Base-by-base conservation (phyloP, 768 basidiomycete genomes). In the Steccherinum ochraceum region DNA sequence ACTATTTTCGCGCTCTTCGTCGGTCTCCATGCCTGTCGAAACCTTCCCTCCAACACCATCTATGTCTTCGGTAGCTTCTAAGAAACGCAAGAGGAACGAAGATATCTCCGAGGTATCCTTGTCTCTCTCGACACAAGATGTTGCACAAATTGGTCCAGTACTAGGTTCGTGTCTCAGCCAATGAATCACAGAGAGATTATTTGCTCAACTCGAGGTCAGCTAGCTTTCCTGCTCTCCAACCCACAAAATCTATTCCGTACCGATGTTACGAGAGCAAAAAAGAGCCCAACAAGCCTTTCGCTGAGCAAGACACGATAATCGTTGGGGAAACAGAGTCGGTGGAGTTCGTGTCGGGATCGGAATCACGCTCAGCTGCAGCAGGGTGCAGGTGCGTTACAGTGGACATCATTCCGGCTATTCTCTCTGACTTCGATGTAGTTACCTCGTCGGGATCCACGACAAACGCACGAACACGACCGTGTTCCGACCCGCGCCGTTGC, bases 261-360 rank as follows among this genome's bases (percentile, higher is more conserved):
- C 68, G 72, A 54, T 77, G 79, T 58, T 90, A 85, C 64, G 64
- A 70, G 10, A 69, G 61, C 41, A 80, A 77, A 35, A 35, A 35
- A 16, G 30, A 35, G 30, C 30, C 30, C 7, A 35, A 64, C 26
- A 60, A 55, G 5, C 69, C 62, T 1, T 75, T 75, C 45, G 64
- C 61, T 12, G 58, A 61, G 18, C 45, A 60, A 47, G 43, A 53
- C 11, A 59, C 76, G 10, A 58, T 89, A 12, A 72, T 95, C 20
- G 89, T 82, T 16, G 94, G 87, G 3, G 93, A 95, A 70, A 88
- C 89, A n/a, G 75, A 83, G 24, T 73, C 79, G 18, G 80, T 96
- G 44, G 92, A 96, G 62, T 92, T 87, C 68, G 80, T 81, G 56
- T 83, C 88, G 42, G 78, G 80, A 23, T 74, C 78, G 21, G 79